Percentiles rank a stretch among this genome's conserved stretches.
These are phyloP conservation scores for Fusarium stilboides DNA, from an alignment of 2,329 filamentous ascomycete genomes.

Conservation along the genomic window DNA sequence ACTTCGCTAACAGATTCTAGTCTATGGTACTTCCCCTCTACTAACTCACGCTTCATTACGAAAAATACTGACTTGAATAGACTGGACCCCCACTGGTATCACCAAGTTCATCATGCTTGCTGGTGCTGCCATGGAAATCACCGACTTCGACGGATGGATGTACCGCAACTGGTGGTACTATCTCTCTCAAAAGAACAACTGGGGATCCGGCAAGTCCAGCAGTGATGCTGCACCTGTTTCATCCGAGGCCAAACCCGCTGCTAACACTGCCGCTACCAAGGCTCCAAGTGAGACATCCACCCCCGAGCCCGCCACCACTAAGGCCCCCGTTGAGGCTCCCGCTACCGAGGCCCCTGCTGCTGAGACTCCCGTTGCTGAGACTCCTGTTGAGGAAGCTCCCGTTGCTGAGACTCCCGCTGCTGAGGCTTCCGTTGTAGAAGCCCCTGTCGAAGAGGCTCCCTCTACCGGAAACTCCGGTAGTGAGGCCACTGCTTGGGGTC, in stretches of 20 bases:
- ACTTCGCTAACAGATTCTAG: constrained; percentile 21
- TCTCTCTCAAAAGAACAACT: constrained; percentile 48
- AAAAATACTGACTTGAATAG: constrained; percentile 40
- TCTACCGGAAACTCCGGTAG: not conserved
- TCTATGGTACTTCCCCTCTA: constrained; percentile 29
- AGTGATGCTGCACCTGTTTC: not conserved
- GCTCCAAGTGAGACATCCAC: not conserved
- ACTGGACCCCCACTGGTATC: constrained; percentile 61
- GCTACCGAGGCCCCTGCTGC: not conserved
- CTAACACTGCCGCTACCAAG: not conserved
- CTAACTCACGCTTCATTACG: too few relatives aligned
- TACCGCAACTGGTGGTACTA: constrained; percentile 62
- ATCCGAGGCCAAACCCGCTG: not conserved
- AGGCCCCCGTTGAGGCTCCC: not conserved
- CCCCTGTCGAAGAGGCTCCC: not conserved
- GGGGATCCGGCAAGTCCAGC: constrained; percentile 27
- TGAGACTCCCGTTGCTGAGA: not conserved
- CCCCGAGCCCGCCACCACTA: not conserved
- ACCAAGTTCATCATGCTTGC: constrained; percentile 63
- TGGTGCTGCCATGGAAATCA: constrained; percentile 59
- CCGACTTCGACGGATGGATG: constrained; percentile 66
- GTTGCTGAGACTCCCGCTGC: not conserved
- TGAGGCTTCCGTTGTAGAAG: not conserved
- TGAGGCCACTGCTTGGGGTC: constrained; percentile 18
- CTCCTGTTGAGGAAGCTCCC: not conserved